Conservation (phyloP, 257 asterid genomes). For the Ehretia macrophylla region DNA sequence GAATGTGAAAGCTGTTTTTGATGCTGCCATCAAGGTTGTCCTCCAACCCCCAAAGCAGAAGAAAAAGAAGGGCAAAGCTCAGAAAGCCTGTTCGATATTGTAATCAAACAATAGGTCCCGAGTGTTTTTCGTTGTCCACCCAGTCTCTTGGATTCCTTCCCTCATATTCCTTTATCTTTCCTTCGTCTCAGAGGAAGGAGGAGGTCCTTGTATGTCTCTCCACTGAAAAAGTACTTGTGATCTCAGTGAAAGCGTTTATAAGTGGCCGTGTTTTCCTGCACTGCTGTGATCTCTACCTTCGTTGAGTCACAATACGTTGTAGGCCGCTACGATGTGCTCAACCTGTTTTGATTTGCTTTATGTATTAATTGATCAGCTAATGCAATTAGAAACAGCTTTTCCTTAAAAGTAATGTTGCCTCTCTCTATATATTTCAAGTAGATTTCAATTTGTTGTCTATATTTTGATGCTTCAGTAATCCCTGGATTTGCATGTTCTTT, state of each 20-base stretch:
- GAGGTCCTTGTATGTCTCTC: slow-evolving; percentile 32
- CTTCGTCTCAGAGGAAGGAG: slow-evolving; percentile 42
- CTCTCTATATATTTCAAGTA: slow-evolving; percentile 5
- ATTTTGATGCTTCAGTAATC: slow-evolving; percentile 1
- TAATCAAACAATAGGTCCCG: slow-evolving; percentile 41
- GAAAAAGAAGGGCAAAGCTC: slow-evolving; percentile 46
- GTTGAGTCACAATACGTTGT: slow-evolving; percentile 30
- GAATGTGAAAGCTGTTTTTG: slow-evolving; percentile 55
- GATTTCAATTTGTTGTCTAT: slow-evolving; percentile 1
- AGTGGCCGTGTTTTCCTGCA: slow-evolving; percentile 35
- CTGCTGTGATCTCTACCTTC: slow-evolving; percentile 29
- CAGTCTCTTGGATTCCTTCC: slow-evolving; percentile 17
- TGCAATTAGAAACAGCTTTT: slow-evolving; percentile 25
- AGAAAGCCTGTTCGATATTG: slow-evolving; percentile 65
- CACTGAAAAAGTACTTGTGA: slow-evolving; percentile 31
- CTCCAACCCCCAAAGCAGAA: slow-evolving; percentile 54
- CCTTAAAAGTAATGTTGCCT: slow-evolving; percentile 28
- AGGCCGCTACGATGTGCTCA: slow-evolving; percentile 50
- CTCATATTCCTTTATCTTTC: slow-evolving; percentile 27
- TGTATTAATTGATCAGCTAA: slow-evolving; percentile 43
- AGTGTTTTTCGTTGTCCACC: slow-evolving; percentile 16
- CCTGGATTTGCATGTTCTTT: neutral
- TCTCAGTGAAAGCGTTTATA: slow-evolving; percentile 35
- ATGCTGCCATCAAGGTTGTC: slow-evolving; percentile 54
- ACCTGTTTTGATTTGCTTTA: slow-evolving; percentile 45